phyloP scores from a whole-genome alignment of 2,329 filamentous ascomycete genomes.

The Hirsutella minnesotensis region DNA sequence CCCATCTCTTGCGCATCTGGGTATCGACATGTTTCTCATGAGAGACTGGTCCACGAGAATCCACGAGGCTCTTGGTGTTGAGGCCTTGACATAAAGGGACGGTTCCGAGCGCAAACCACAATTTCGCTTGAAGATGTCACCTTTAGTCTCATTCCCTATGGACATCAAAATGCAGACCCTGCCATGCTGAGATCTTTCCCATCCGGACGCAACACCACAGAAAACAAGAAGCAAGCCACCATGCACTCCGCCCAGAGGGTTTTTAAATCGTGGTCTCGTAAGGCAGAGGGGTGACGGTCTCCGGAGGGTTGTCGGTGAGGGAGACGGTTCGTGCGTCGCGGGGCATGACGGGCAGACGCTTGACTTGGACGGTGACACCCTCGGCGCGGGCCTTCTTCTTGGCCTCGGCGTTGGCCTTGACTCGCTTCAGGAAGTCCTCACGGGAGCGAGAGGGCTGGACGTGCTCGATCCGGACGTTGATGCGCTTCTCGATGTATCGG shows the following conservation, averaged over 20 bases:
- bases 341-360: conserved; percentile 76
- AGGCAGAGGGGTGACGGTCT: conserved; percentile 82
- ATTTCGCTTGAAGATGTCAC: conserved; percentile 16
- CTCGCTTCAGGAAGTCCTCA: conserved; percentile 90
- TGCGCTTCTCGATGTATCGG: conserved; percentile 99
- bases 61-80: too few relatives aligned
- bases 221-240: conserved; percentile 26
- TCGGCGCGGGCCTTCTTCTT: conserved; percentile 88
- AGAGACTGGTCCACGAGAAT: too few relatives aligned
- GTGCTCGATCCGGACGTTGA: conserved; percentile 99
- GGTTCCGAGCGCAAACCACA: too few relatives aligned
- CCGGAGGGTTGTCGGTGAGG: conserved; percentile 70
- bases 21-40: too few relatives aligned
- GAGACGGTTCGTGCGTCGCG: conserved; percentile 71
- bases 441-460: conserved; percentile 86
- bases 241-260: conserved; percentile 11
- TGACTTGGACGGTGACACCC: conserved; percentile 79
- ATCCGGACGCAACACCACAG: conserved; percentile 31
- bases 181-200: conserved; percentile 31
- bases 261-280: conserved; percentile 97
- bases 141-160: conserved; percentile 25
- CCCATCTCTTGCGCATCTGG: too few relatives aligned
- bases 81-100: too few relatives aligned
- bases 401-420: conserved; percentile 90
- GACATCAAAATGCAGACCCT: conserved; percentile 30